Evolutionary conservation across 805 yeast genomes (phyloP).

Genomic region (Nakazawaea wyomingensis): DNA sequence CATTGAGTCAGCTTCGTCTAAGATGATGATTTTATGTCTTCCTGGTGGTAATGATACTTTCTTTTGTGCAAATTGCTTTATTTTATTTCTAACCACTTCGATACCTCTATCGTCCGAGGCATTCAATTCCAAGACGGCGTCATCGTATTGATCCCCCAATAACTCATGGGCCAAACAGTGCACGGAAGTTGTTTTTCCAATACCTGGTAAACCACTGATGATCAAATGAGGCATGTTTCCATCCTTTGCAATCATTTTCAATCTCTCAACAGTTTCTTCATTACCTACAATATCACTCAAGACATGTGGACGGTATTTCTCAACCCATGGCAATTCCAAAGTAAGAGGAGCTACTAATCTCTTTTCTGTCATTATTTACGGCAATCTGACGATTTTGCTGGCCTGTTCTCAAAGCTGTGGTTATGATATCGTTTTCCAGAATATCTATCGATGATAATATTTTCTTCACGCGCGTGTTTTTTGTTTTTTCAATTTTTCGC

Average conservation of each 20-base stretch:
- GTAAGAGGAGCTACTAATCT: slow-evolving; percentile 12
- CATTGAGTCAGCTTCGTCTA: slow-evolving; percentile 97
- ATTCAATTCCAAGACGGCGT: slow-evolving; percentile 87
- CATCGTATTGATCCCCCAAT: slow-evolving; percentile 64
- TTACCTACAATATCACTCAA: slow-evolving; percentile 91
- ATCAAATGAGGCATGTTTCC: slow-evolving; percentile 98
- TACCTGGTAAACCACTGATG: slow-evolving; percentile 94
- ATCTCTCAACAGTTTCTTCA: slow-evolving; percentile 79
- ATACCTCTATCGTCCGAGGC: slow-evolving; percentile 98
- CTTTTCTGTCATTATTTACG: background rate
- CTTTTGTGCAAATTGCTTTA: slow-evolving; percentile 94
- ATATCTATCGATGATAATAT: too few relatives aligned
- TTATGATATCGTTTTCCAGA: too few relatives aligned
- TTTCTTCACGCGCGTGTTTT: too few relatives aligned
- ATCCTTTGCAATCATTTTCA: slow-evolving; percentile 78
- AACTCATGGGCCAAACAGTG: slow-evolving; percentile 85
- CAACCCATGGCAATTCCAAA: slow-evolving; percentile 54
- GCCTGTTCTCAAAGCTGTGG: too few relatives aligned
- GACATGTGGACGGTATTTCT: slow-evolving; percentile 81
- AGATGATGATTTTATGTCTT: slow-evolving; percentile 83
- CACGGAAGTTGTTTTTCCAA: slow-evolving; percentile 93
- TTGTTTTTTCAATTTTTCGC: too few relatives aligned
- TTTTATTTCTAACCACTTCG: slow-evolving; percentile 89
- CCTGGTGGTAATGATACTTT: slow-evolving; percentile 85
- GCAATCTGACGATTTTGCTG: too few relatives aligned